phyloP scores from a whole-genome alignment of 768 basidiomycete species.

The Galerina sulciceps region DNA sequence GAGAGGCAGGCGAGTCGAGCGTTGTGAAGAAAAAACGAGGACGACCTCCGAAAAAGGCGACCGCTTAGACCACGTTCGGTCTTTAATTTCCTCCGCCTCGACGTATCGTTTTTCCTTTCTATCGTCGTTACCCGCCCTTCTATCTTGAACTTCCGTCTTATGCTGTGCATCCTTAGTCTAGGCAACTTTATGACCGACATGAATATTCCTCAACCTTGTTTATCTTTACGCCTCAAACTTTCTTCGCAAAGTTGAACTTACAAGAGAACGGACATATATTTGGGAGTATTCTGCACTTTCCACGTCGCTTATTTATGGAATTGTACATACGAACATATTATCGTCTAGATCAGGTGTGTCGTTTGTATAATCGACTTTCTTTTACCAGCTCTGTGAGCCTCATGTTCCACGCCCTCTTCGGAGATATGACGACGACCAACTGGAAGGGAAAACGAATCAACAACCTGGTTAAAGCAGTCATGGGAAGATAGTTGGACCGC shows the following conservation, averaged over 20 bases:
- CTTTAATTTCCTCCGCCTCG: slow-evolving; percentile 21
- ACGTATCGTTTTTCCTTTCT: slow-evolving; percentile 16
- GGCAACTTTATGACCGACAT: slow-evolving; percentile 41
- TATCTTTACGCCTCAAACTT: slow-evolving; percentile 27
- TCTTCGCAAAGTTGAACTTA: slow-evolving; percentile 26
- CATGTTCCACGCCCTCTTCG: slow-evolving; percentile 21
- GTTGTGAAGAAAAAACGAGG: slow-evolving; percentile 70
- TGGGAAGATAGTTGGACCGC: slow-evolving; percentile 24
- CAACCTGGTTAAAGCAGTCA: slow-evolving; percentile 28
- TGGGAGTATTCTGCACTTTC: slow-evolving; percentile 24
- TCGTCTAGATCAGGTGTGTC: slow-evolving; percentile 30
- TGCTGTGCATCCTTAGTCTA: slow-evolving; percentile 31
- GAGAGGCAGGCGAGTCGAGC: slow-evolving; percentile 49
- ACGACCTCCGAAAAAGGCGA: slow-evolving; percentile 64
- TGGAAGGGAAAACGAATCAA: slow-evolving; percentile 5
- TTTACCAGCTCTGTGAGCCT: slow-evolving; percentile 32
- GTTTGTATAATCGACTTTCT: slow-evolving; percentile 32
- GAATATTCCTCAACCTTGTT: slow-evolving; percentile 32
- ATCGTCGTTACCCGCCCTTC: slow-evolving; percentile 20
- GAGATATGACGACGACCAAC: slow-evolving; percentile 20
- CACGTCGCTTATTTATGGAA: slow-evolving; percentile 32
- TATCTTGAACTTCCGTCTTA: slow-evolving; percentile 29
- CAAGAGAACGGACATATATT: slow-evolving; percentile 29
- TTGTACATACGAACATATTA: slow-evolving; percentile 31
- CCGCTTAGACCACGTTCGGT: slow-evolving; percentile 25